Percentiles rank a stretch among this genome's conserved stretches.
Conservation (phyloP, 768 basidiomycete genomes). For the Lentinula guzmanii region DNA sequence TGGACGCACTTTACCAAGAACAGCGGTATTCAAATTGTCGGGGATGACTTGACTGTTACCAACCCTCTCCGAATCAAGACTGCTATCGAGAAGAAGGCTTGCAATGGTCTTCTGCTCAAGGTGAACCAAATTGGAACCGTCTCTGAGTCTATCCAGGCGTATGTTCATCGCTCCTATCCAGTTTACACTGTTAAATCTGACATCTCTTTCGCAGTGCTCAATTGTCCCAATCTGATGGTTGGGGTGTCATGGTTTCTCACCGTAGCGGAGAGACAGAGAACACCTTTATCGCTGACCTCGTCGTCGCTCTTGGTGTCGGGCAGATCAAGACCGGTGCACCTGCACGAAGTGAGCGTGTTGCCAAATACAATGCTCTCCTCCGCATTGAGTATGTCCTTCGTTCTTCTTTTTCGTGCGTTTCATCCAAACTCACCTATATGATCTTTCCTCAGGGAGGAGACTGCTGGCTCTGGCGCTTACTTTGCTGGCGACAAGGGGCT, state of each 20-base stretch:
- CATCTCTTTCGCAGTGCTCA: constrained; percentile 58
- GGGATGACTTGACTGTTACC: constrained; percentile 97
- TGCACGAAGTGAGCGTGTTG: constrained; percentile 92
- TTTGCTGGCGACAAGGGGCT: constrained; percentile 80
- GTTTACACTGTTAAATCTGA: not conserved
- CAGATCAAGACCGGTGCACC: constrained; percentile 99
- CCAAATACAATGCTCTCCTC: constrained; percentile 87
- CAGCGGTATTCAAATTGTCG: constrained; percentile 84
- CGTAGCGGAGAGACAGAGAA: constrained; percentile 98
- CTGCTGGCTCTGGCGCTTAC: constrained; percentile 51
- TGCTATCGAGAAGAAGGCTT: constrained; percentile 99
- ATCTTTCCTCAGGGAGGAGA: constrained; percentile 59
- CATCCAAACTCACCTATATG: constrained; percentile 3
- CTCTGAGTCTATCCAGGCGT: constrained; percentile 99
- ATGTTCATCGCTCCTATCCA: constrained; percentile 24
- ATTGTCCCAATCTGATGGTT: constrained; percentile 90
- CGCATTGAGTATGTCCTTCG: constrained; percentile 74
- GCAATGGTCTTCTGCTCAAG: constrained; percentile 98
- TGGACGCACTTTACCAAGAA: constrained; percentile 88
- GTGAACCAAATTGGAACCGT: constrained; percentile 99
- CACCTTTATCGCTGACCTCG: constrained; percentile 93
- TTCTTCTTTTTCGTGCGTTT: not conserved
- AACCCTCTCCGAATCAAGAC: constrained; percentile 97
- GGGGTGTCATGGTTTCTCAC: constrained; percentile 99
- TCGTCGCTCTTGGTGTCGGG: constrained; percentile 86